These are phyloP conservation scores for Physcomitrium patens DNA, from an alignment of 225 moss, liverwort and hornwort species.

Conservation along the genomic window DNA sequence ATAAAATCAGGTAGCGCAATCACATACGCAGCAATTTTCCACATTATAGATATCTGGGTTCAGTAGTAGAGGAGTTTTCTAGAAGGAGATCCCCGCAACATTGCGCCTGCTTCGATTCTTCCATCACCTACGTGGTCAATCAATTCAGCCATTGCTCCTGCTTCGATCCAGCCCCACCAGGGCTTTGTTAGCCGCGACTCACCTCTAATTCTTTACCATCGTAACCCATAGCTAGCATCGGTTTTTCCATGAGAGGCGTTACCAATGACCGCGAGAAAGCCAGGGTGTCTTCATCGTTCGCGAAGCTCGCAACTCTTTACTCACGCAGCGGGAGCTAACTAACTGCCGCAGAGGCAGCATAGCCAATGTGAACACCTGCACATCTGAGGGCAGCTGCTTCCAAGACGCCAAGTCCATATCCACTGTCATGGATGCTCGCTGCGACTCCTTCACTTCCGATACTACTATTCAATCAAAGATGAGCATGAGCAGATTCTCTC, in stretches of 20 bases:
- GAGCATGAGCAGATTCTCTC: background rate
- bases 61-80: too few species aligned
- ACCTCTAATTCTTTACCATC: slow-evolving; percentile 39
- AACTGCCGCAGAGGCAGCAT: slow-evolving; percentile 40
- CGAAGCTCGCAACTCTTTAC: slow-evolving; percentile 38
- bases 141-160: too few species aligned
- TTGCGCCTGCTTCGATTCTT: too few species aligned
- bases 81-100: too few species aligned
- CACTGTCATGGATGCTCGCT: background rate
- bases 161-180: too few species aligned
- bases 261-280: slow-evolving; percentile 30
- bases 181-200: too few species aligned
- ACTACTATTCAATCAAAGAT: background rate
- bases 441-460: background rate
- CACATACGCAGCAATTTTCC: too few species aligned
- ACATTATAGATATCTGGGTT: too few species aligned
- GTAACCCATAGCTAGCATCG: slow-evolving; percentile 50
- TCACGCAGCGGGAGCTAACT: slow-evolving; percentile 41
- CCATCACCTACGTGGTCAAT: too few species aligned
- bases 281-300: slow-evolving; percentile 27
- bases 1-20: too few species aligned
- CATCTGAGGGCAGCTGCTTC: slow-evolving; percentile 39
- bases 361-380: slow-evolving; percentile 36
- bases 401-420: slow-evolving; percentile 34
- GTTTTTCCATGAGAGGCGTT: slow-evolving; percentile 45